Evolutionary conservation across 2,329 filamentous ascomycete species (phyloP).

Genomic region (Aspergillus vadensis): DNA sequence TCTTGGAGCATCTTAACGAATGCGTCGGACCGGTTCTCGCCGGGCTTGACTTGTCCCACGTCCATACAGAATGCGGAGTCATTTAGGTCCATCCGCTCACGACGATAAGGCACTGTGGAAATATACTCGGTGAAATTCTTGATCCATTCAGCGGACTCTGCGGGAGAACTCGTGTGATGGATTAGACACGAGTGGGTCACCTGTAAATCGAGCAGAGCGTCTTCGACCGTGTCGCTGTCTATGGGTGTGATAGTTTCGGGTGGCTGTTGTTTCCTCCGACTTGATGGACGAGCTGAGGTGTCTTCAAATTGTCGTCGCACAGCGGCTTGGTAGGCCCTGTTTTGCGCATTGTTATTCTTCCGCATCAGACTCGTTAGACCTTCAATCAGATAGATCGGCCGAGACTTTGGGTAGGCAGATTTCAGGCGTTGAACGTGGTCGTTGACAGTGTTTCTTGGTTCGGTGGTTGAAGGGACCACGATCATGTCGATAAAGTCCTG

Average conservation of each 20-base stretch:
- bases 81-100: slow-evolving; percentile 50
- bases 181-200: slow-evolving; percentile 67
- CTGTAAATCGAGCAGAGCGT: slow-evolving; percentile 70
- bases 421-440: slow-evolving; percentile 61
- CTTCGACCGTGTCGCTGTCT: slow-evolving; percentile 69
- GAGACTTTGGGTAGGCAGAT: slow-evolving; percentile 54
- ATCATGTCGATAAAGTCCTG: slow-evolving; percentile 67
- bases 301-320: slow-evolving; percentile 56
- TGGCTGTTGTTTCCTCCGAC: slow-evolving; percentile 36
- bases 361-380: slow-evolving; percentile 67
- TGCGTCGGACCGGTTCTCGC: slow-evolving; percentile 66
- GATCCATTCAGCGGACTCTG: slow-evolving; percentile 74
- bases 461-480: slow-evolving; percentile 35
- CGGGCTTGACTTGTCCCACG: slow-evolving; percentile 71
- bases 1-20: slow-evolving; percentile 77
- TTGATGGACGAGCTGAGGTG: slow-evolving; percentile 21
- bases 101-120: slow-evolving; percentile 71
- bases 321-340: slow-evolving; percentile 67
- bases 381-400: slow-evolving; percentile 71
- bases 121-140: slow-evolving; percentile 75
- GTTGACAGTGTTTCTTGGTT: slow-evolving; percentile 44
- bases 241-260: slow-evolving; percentile 53
- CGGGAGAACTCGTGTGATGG: slow-evolving; percentile 63
- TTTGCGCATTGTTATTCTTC: slow-evolving; percentile 68
- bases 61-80: slow-evolving; percentile 73